Evolutionary conservation across 2,329 filamentous ascomycete species (phyloP).

Genomic region (Boeremia exigua): DNA sequence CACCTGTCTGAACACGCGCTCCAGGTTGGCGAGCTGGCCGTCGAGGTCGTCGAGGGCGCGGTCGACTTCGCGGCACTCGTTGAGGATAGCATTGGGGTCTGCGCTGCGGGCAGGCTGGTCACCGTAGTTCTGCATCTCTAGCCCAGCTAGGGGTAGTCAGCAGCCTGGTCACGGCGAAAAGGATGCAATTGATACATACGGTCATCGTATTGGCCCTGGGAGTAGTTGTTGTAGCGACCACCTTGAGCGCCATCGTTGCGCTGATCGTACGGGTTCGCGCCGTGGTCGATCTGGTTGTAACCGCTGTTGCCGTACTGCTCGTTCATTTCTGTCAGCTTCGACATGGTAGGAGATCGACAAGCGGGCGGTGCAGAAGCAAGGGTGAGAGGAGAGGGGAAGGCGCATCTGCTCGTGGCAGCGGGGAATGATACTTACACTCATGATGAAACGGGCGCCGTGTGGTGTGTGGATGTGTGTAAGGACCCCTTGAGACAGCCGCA

Average conservation of each 20-base stretch:
- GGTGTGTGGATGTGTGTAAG: constrained; percentile 36
- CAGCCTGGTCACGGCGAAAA: constrained; percentile 20
- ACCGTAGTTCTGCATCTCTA: constrained; percentile 73
- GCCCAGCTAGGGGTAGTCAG: constrained; percentile 44
- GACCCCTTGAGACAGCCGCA: constrained; percentile 45
- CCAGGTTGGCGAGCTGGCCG: constrained; percentile 72
- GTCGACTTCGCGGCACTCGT: constrained; percentile 83
- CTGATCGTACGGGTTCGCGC: constrained; percentile 53
- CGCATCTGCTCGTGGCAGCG: constrained; percentile 14
- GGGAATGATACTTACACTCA: constrained; percentile 45
- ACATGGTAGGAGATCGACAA: constrained; percentile 1
- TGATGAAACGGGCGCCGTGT: constrained; percentile 47
- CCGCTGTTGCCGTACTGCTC: constrained; percentile 51
- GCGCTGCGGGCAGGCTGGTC: constrained; percentile 29
- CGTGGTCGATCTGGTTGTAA: constrained; percentile 51
- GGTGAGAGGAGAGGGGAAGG: constrained; percentile 12
- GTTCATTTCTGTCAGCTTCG: constrained; percentile 31
- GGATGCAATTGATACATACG: constrained; percentile 38
- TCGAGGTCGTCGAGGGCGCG: constrained; percentile 77
- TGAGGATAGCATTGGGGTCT: constrained; percentile 78
- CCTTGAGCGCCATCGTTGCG: constrained; percentile 48
- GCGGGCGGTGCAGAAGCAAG: constrained; percentile 14
- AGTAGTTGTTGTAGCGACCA: constrained; percentile 64
- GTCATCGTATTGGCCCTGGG: constrained; percentile 46
- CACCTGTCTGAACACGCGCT: constrained; percentile 71